These are phyloP conservation scores for Craterostigma plantagineum DNA, from an alignment of 257 asterid genomes.

Conservation along the genomic window DNA sequence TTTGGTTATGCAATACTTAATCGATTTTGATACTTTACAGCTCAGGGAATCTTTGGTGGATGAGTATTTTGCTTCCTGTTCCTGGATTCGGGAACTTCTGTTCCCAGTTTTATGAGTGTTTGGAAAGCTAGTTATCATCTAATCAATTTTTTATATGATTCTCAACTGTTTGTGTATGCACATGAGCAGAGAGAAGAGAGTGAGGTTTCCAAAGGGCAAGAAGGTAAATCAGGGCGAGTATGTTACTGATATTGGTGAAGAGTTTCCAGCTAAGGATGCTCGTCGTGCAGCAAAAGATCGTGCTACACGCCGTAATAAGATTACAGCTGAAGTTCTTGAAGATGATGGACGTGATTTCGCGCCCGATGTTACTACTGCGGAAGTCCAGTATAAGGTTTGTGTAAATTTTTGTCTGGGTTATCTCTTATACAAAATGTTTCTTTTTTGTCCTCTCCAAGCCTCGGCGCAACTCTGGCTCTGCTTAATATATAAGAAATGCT, in stretches of 20 bases:
- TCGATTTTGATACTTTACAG: too few relatives aligned
- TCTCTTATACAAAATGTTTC: background rate
- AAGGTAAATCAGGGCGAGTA: conserved; percentile 50
- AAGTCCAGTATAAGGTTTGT: conserved; percentile 54
- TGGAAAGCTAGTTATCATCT: background rate
- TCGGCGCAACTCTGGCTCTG: background rate
- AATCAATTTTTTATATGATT: background rate
- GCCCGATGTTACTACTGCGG: conserved; percentile 48
- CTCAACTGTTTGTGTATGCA: conserved; percentile 3
- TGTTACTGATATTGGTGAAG: conserved; percentile 25
- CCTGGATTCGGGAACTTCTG: too few relatives aligned
- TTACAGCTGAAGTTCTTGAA: conserved; percentile 29
- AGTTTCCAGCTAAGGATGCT: conserved; percentile 26
- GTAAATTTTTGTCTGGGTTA: background rate
- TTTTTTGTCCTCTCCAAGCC: background rate
- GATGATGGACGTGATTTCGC: conserved; percentile 32
- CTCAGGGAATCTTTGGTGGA: too few relatives aligned
- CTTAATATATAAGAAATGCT: too few relatives aligned
- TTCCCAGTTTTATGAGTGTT: background rate
- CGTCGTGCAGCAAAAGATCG: conserved; percentile 59
- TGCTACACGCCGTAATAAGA: conserved; percentile 26
- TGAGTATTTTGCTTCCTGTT: too few relatives aligned
- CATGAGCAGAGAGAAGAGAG: conserved; percentile 47
- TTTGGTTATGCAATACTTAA: too few relatives aligned
- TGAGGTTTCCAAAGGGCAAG: conserved; percentile 90